Evolutionary conservation across 2,329 filamentous ascomycete genomes (phyloP).

Genomic region (Remersonia thermophila): DNA sequence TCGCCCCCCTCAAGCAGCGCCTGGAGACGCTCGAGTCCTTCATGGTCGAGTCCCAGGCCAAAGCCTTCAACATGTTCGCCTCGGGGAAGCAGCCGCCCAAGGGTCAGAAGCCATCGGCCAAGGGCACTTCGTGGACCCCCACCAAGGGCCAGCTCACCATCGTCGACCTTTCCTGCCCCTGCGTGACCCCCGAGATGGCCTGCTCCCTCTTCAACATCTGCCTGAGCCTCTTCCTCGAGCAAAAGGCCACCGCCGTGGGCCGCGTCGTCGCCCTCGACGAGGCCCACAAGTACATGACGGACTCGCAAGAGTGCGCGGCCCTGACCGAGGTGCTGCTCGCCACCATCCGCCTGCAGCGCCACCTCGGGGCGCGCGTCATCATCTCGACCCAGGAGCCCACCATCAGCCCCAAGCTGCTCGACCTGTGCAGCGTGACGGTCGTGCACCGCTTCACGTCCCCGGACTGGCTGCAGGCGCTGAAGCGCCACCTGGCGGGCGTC

Average conservation of each 20-base stretch:
- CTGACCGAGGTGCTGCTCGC: conserved; percentile 52
- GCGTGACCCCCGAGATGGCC: conserved; percentile 51
- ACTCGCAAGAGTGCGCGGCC: conserved; percentile 37
- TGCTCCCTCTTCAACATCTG: conserved; percentile 65
- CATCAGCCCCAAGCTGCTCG: conserved; percentile 53
- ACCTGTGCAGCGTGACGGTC: conserved; percentile 59
- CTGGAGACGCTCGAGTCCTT: conserved; percentile 54
- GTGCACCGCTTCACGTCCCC: conserved; percentile 53
- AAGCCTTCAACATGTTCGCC: conserved; percentile 10
- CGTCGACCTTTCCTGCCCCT: conserved; percentile 58
- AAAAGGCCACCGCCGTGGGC: conserved; percentile 31
- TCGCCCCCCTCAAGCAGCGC: conserved; percentile 43
- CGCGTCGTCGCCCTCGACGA: conserved; percentile 61
- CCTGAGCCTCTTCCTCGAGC: conserved; percentile 51
- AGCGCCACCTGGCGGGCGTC: conserved; percentile 21
- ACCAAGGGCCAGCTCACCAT: conserved; percentile 26
- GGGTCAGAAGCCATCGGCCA: conserved; percentile 1
- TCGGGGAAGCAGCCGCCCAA: neutral
- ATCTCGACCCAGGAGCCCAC: conserved; percentile 71
- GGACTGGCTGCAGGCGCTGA: conserved; percentile 21
- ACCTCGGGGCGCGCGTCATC: conserved; percentile 52
- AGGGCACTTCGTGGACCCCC: conserved; percentile 21
- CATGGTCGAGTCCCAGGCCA: conserved; percentile 27
- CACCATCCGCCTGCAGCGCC: conserved; percentile 58
- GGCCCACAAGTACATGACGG: conserved; percentile 64